Evolutionary conservation across 2,329 filamentous ascomycete genomes (phyloP), one percentile per base, ranked within the genome.

Genomic region (Hymenoscyphus scutula): DNA sequence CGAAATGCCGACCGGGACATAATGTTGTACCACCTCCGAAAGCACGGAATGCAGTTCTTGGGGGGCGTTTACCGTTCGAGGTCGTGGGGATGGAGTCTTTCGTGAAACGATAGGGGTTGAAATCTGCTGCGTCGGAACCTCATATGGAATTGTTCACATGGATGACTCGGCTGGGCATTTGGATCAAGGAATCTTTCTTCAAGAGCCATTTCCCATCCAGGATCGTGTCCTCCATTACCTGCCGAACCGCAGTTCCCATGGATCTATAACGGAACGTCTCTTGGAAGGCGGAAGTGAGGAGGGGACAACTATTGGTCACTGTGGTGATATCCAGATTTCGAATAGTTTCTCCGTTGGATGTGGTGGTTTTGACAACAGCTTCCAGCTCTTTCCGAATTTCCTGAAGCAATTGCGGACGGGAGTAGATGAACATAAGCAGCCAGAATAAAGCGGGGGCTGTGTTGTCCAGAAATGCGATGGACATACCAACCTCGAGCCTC

Each of bases 391-490:
- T 62, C n/a, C 77, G 73, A 51, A 75, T 70, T 1, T 71, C 70
- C 1, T 53, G 32, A 0, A 78, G 67, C 0, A 76, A 64, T 0
- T 41, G 41, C 0, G 73, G 71, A 25, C 76, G 63, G 1, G 77
- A 76, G 34, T 75, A 69, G 15, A 80, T 67, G 15, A 77, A 69
- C 29, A 75, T 74, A 0, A 79, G 60, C 5, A 75, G 70, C 79
- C 78, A 81, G 65, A 80, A 80, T 0, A 73, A 62, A 0, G 76
- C 69, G 0, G 77, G 76, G 0, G 72, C 71, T 1, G 76, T 78
- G 58, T 79, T 81, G 23, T 74, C 75, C 1, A 80, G 67, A 37
- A 78, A 68, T 0, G 76, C 78, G 55, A 80, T 72, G 1, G 73
- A 73, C 3, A 74, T 73, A 10, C 75, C 78, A 45, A 78, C 75